These are phyloP conservation scores for Glycine latifolia DNA, from an alignment of 306 rosid species.

Conservation along the genomic window DNA sequence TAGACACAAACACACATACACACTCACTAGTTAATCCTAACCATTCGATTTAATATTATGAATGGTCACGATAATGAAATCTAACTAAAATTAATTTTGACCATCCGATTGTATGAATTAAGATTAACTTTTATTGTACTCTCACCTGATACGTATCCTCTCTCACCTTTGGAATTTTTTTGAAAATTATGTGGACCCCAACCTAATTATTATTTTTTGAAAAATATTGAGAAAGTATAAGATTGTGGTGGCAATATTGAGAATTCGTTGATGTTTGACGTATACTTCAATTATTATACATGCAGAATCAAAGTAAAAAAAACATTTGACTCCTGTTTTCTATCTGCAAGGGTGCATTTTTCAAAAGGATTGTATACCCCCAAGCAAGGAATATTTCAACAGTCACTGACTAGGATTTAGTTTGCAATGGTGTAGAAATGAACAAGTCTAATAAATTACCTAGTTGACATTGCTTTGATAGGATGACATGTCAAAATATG, in stretches of 20 bases:
- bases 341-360: not conserved
- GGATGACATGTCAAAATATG: not conserved
- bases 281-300: conserved; percentile 26
- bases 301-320: not conserved
- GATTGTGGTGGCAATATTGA: not conserved
- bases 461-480: not conserved
- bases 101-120: not conserved
- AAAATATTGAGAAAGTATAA: not conserved
- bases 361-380: not conserved
- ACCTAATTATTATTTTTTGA: not conserved
- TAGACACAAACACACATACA: not conserved
- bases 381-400: not conserved
- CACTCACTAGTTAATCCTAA: not conserved
- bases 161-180: not conserved
- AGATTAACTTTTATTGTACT: not conserved
- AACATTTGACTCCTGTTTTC: not conserved
- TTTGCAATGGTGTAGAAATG: conserved; percentile 2
- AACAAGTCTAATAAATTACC: not conserved
- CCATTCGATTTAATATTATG: not conserved
- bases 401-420: not conserved
- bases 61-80: not conserved
- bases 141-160: not conserved
- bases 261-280: not conserved
- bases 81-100: not conserved
- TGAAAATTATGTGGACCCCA: not conserved